These are phyloP conservation scores for Lentinula detonsa DNA, from an alignment of 768 basidiomycete genomes.

Conservation along the genomic window DNA sequence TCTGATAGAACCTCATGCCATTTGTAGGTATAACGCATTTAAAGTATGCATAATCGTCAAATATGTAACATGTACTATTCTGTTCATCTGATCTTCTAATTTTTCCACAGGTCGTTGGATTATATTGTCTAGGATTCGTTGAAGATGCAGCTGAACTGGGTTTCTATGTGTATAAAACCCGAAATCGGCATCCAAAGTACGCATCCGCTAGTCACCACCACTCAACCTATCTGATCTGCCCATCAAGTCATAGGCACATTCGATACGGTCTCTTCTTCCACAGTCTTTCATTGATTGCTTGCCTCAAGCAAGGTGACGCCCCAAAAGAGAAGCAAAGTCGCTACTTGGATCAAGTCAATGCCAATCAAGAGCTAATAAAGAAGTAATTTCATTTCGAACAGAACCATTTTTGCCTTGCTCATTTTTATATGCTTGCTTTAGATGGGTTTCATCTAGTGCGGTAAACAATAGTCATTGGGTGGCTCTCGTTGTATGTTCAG, in stretches of 20 bases:
- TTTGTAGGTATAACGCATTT: constrained; percentile 55
- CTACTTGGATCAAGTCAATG: constrained; percentile 51
- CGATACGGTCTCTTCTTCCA: constrained; percentile 70
- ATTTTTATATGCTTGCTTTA: constrained; percentile 13
- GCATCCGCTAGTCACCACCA: constrained; percentile 7
- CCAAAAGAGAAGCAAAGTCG: constrained; percentile 24
- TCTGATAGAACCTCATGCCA: background rate
- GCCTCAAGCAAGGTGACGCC: constrained; percentile 41
- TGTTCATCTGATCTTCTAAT: background rate
- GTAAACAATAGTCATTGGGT: constrained; percentile 67
- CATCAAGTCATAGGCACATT: constrained; percentile 57
- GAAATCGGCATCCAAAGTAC: constrained; percentile 61
- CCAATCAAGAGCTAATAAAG: constrained; percentile 57
- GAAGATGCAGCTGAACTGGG: constrained; percentile 58
- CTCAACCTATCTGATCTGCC: background rate
- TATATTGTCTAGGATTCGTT: constrained; percentile 55
- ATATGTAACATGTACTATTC: background rate
- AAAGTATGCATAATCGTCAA: constrained; percentile 32
- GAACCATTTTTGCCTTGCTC: background rate
- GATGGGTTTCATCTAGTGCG: constrained; percentile 67
- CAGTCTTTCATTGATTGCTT: constrained; percentile 58
- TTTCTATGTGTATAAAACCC: constrained; percentile 53
- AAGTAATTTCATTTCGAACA: constrained; percentile 27
- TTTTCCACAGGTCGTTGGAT: constrained; percentile 45
- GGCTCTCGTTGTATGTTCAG: constrained; percentile 49